Base-by-base conservation (phyloP, 768 basidiomycete genomes). In the Termitomyces titanicus region DNA sequence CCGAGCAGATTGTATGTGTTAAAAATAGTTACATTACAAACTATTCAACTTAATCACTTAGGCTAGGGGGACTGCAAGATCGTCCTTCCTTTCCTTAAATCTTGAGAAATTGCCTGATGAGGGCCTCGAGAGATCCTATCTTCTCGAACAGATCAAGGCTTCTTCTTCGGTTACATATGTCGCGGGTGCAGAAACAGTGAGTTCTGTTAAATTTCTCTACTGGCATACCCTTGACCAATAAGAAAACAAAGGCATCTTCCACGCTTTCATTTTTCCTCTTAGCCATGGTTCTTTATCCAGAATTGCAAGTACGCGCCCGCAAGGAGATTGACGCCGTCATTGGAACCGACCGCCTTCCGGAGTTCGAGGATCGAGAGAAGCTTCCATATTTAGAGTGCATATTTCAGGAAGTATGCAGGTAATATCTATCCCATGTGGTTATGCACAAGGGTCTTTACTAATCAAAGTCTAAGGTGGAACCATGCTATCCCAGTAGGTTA, bases 311-410 rank as follows among this genome's bases (percentile, higher is more conserved):
- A 8, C 68, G 61, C 31, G 76, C 74, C 0, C 78, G 74, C 47
- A 64, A 61, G 2, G 76, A 79, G 58, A 66, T 79, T 17, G 76
- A 78, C 53, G 35, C 49, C 1, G 66, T 77, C 5, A 55, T 77
- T n/a, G 73, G 70, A 12, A 37, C 44, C 6, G 64, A 61, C 25
- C 63, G 75, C 3, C 62, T 78, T 9, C 78, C 77, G 1, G 63
- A 61, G 4, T 67, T 72, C 20, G 57, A 58, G 3, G 71, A 72
- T 59, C 55, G 59, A 24, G 51, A 56, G 3, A 38, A 53, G 33
- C 62, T 77, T 9, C 74, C 73, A 1, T 79, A 74, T 52, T 55
- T 75, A 25, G 64, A 70, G 27, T 70, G 70, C 1, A 57, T 74
- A 9, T 45, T 72, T 18, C 61, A 67, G 42, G 71, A 74, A 48